Evolutionary conservation across 768 basidiomycete genomes (phyloP), one percentile per base, ranked within the genome.

Genomic region (Lactifluus subvellereus): DNA sequence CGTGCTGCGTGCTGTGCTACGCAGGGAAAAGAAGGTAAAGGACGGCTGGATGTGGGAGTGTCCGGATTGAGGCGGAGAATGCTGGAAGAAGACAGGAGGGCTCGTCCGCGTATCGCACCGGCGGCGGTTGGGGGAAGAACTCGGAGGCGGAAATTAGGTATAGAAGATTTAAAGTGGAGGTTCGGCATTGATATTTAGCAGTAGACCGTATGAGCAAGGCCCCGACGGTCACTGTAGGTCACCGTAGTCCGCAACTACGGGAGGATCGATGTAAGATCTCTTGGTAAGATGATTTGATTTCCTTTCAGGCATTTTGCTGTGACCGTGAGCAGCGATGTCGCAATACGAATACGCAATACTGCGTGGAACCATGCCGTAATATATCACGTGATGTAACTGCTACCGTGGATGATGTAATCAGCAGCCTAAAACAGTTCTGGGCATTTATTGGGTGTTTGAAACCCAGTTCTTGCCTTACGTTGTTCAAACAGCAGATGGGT

Each of bases 1-100:
- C 91, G 80, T 4, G 78, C 79, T 4, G 87, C 85, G 66, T 94
- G 91, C 1, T 89, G 89, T 60, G 92, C 90, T 20, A 94, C 90
- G 67, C 91, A 94, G 6, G 91, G 79, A 81, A 75, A 94, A 2
- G 72, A 70, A 2, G 77, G 76, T 5, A 50, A 8, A 27, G 49
- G 48, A 11, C 59, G 58, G 33, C 33, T 14, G 2, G 58, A 20
- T 32, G 48, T 1, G 6, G 20, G 22, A 7, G 4, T 16, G 22
- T 42, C 40, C 3, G 59, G 40, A 5, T 60, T 54, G 10, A 48
- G 35, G 42, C 4, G 49, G 14, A 7, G 53, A 3, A 48, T 48
- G 27, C 40, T 56, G 59, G 54, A 45, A 8, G 63, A 42, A 1
- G 53, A 64, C 0, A 9, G 32, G 33, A 53, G 49, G 14, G 33